phyloP scores from a whole-genome alignment of 768 basidiomycete species.

The Boletellus emodensis region DNA sequence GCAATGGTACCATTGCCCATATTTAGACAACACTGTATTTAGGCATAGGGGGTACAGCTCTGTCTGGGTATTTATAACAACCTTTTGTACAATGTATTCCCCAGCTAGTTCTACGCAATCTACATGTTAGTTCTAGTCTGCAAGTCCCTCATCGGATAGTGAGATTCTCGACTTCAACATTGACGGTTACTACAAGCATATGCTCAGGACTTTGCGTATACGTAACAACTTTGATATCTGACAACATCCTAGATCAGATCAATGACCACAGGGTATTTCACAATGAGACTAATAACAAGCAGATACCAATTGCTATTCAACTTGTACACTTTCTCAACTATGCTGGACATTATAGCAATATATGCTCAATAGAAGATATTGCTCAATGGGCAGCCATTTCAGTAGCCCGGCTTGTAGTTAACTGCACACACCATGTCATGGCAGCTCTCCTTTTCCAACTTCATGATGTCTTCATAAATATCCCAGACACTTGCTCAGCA shows the following conservation, averaged over 20 bases:
- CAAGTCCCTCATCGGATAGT: too few relatives aligned
- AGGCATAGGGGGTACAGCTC: too few relatives aligned
- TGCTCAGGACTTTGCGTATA: too few relatives aligned
- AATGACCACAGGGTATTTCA: constrained; percentile 23
- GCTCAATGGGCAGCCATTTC: constrained; percentile 8
- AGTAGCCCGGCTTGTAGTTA: background rate
- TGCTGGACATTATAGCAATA: constrained; percentile 30
- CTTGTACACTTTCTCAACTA: constrained; percentile 25
- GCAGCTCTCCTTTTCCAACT: background rate
- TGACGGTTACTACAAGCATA: too few relatives aligned
- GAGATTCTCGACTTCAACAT: too few relatives aligned
- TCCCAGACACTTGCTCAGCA: too few relatives aligned
- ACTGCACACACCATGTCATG: constrained; percentile 6
- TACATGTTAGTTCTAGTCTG: too few relatives aligned
- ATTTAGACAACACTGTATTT: too few relatives aligned
- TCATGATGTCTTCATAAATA: background rate
- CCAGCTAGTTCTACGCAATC: too few relatives aligned
- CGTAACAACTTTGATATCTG: constrained; percentile 26
- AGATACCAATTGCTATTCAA: constrained; percentile 27
- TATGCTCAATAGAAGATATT: background rate
- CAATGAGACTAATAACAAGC: constrained; percentile 11
- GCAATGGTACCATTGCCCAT: too few relatives aligned
- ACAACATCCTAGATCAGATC: constrained; percentile 20
- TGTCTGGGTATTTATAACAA: too few relatives aligned
- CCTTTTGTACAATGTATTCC: too few relatives aligned